Conservation (phyloP, 208 protist genomes). For the Leishmania aethiopica region DNA sequence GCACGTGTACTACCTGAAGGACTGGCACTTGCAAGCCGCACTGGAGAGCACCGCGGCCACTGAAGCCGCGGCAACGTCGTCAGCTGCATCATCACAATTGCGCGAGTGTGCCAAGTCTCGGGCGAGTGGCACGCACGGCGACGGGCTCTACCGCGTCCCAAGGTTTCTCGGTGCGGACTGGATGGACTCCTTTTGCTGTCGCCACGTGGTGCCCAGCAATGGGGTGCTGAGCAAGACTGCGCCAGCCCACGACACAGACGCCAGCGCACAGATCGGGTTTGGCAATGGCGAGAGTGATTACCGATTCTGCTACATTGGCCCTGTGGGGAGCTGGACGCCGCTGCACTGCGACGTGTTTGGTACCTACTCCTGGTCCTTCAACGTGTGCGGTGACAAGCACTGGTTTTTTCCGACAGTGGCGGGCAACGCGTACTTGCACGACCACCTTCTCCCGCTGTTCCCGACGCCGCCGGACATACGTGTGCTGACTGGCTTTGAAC, state of each 20-base stretch:
- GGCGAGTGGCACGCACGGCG: slow-evolving; percentile 27
- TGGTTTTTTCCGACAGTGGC: slow-evolving; percentile 77
- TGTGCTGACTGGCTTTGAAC: slow-evolving; percentile 51
- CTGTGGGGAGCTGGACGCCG: slow-evolving; percentile 62
- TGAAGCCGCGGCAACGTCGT: neutral
- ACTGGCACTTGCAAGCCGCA: slow-evolving; percentile 78
- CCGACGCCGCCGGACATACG: slow-evolving; percentile 62
- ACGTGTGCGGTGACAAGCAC: slow-evolving; percentile 81
- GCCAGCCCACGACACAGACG: neutral
- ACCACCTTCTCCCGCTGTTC: slow-evolving; percentile 31
- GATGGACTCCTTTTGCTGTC: slow-evolving; percentile 70
- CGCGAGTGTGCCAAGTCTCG: neutral
- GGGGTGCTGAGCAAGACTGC: neutral
- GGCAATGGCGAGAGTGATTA: slow-evolving; percentile 73
- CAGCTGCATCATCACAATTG: neutral
- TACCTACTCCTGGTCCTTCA: slow-evolving; percentile 89
- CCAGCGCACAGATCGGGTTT: slow-evolving; percentile 35
- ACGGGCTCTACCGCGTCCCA: slow-evolving; percentile 72
- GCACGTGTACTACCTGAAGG: slow-evolving; percentile 64
- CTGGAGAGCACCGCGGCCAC: slow-evolving; percentile 29
- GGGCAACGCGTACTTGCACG: slow-evolving; percentile 53
- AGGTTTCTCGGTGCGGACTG: slow-evolving; percentile 77
- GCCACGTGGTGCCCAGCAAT: neutral
- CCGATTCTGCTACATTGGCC: slow-evolving; percentile 86
- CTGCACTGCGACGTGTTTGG: slow-evolving; percentile 90